A percentile compares a stretch with the other conserved stretches of the same genome.
Conservation (phyloP, 2,329 filamentous ascomycete species). For the Colletotrichum sp. region DNA sequence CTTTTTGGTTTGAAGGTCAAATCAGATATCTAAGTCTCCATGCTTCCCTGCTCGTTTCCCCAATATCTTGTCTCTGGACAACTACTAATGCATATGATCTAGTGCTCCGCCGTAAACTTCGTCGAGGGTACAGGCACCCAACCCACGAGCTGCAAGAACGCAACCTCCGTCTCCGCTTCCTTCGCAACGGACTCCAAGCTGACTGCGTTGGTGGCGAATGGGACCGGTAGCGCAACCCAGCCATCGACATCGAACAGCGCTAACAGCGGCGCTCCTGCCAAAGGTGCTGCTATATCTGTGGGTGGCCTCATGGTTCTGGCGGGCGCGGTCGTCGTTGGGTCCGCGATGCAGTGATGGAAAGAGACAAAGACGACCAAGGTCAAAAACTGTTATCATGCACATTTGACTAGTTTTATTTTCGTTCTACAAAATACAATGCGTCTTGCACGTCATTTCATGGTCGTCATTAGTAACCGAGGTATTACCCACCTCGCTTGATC, state of each 20-base stretch:
- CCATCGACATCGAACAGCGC: not conserved
- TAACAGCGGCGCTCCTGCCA: not conserved
- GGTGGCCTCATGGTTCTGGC: not conserved
- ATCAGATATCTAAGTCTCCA: not conserved
- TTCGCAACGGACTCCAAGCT: not conserved
- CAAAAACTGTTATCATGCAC: not conserved
- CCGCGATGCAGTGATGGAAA: not conserved
- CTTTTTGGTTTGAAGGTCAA: constrained; percentile 24
- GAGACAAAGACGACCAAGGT: not conserved
- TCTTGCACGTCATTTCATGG: not conserved
- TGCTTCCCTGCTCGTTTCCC: not conserved
- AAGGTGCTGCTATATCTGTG: not conserved
- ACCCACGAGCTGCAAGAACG: constrained; percentile 39
- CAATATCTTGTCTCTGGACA: not conserved
- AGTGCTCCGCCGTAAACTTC: constrained; percentile 51
- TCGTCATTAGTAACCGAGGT: not conserved
- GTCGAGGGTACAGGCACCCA: constrained; percentile 41
- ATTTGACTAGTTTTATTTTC: not conserved
- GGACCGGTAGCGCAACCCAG: not conserved
- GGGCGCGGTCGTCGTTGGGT: not conserved
- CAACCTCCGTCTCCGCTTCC: constrained; percentile 22
- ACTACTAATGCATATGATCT: not conserved
- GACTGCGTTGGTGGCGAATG: not conserved
- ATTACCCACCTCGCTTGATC: not conserved
- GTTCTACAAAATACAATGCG: not conserved